Base-by-base conservation (phyloP, 257 asterid genomes). In the Nicotiana attenuata region DNA sequence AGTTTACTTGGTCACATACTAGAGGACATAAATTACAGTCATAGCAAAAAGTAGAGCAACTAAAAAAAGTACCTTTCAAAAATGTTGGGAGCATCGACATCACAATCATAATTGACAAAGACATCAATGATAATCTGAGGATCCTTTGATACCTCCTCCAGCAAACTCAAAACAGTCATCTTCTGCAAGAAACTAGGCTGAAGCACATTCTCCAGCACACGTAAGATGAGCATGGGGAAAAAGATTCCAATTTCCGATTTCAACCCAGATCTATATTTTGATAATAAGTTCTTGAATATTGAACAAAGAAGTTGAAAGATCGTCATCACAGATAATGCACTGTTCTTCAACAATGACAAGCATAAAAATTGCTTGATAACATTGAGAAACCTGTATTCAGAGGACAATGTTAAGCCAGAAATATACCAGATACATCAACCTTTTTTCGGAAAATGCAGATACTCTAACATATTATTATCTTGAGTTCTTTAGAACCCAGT, bases 171-270 rank as follows among this genome's bases (percentile, higher is more conserved):
- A 89, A 94, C 89, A 50, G 98, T 92, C 98, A 96, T 94, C 97
- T 96, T 96, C 88, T 96, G 99, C 84, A 96, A 83, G 87, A 94
- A 96, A 92, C 98, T 96, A 82, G 99, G 99, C 86, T 94, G 98
- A 76, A 94, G 97, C 82, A 96, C 97, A 88, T 96, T 96, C 93
- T 96, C 99, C 82, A 96, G 92, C 75, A 96, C 99, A 66, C 98
- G 99, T 59, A 96, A 97, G 87, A 96, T 88, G 85, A 96, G 89
- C 98, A 96, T 96, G 13, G 99, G 99, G 19, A 92, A 96, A 87
- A 96, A 96, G 69, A 96, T 91, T 75, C 99, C 99, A 80, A 96
- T 93, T 88, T 96, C 99, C 71, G 99, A 91, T 87, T 96, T 96
- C 90, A 96, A 87, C 41, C 97, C 97, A 0, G 98, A 91, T 86